phyloP scores from a whole-genome alignment of 2,329 filamentous ascomycete species.

The Emmonsia crescens region DNA sequence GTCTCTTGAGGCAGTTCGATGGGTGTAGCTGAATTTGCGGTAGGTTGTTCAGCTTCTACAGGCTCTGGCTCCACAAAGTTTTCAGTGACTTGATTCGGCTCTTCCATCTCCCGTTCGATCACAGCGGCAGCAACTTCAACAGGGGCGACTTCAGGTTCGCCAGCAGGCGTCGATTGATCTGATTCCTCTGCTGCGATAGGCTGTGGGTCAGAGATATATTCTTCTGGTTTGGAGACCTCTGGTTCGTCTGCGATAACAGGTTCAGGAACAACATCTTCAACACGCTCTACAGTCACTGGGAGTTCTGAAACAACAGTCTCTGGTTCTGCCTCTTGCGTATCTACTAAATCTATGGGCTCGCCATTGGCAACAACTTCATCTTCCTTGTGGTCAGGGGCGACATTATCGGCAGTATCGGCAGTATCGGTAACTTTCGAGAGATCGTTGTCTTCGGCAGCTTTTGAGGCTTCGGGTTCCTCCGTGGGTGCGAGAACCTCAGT shows the following conservation, averaged over 20 bases:
- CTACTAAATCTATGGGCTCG: neutral
- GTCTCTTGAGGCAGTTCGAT: neutral
- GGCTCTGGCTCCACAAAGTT: neutral
- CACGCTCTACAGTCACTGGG: neutral
- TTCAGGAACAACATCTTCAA: constrained; percentile 4
- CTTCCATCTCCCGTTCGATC: neutral
- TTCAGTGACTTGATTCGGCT: neutral
- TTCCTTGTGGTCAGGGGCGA: neutral
- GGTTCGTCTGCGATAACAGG: neutral
- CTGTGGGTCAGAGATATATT: constrained; percentile 2
- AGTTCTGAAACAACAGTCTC: neutral
- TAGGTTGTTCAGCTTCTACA: neutral
- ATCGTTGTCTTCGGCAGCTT: neutral
- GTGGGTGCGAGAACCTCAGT: neutral
- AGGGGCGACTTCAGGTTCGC: neutral
- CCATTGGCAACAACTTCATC: neutral
- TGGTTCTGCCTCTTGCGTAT: neutral
- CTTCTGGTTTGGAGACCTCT: neutral
- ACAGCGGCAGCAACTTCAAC: neutral
- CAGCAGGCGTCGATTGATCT: neutral
- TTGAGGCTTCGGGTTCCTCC: neutral
- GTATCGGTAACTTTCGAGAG: neutral
- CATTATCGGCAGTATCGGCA: neutral
- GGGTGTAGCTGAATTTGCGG: neutral
- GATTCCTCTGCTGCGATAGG: neutral